phyloP scores from a whole-genome alignment of 345 rosid genomes.

The Excoecaria agallocha region DNA sequence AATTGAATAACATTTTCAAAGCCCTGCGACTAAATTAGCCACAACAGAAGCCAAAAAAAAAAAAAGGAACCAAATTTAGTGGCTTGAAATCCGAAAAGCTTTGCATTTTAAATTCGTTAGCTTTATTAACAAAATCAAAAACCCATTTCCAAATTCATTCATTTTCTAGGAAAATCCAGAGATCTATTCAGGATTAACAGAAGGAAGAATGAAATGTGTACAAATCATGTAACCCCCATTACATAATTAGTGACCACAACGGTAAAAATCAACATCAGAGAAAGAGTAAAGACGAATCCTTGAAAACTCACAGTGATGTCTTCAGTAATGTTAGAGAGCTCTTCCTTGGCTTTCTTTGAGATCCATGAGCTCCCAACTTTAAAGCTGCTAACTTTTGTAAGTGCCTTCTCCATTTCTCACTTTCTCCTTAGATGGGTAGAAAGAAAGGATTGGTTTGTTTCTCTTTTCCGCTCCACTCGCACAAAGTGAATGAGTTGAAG shows the following conservation, averaged over 20 bases:
- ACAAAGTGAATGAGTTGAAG: not conserved
- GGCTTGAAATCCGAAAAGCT: not conserved
- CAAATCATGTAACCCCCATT: slow-evolving; percentile 30
- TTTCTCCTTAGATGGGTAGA: not conserved
- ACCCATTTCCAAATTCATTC: slow-evolving; percentile 17
- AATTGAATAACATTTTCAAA: not conserved
- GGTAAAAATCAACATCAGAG: not conserved
- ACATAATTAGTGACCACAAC: slow-evolving; percentile 15
- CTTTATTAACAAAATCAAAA: not conserved
- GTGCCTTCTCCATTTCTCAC: slow-evolving; percentile 75
- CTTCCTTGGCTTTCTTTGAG: slow-evolving; percentile 91
- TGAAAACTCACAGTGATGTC: slow-evolving; percentile 61
- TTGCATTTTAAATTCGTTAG: not conserved
- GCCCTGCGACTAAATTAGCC: not conserved
- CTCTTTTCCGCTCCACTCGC: slow-evolving; percentile 5
- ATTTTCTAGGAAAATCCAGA: slow-evolving; percentile 11
- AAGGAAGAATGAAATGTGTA: slow-evolving; percentile 12
- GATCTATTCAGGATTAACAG: slow-evolving; percentile 20
- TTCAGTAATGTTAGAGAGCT: slow-evolving; percentile 73
- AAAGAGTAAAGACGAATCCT: not conserved
- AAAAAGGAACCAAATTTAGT: not conserved
- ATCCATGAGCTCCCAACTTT: slow-evolving; percentile 83
- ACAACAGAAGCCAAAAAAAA: not conserved
- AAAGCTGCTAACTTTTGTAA: slow-evolving; percentile 83
- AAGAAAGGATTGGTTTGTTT: not conserved